A percentile compares a stretch with the other conserved stretches of the same genome.
Evolutionary conservation across 78 protist genomes (phyloP).

Genomic region (Dictyostelium brefeldianum): DNA sequence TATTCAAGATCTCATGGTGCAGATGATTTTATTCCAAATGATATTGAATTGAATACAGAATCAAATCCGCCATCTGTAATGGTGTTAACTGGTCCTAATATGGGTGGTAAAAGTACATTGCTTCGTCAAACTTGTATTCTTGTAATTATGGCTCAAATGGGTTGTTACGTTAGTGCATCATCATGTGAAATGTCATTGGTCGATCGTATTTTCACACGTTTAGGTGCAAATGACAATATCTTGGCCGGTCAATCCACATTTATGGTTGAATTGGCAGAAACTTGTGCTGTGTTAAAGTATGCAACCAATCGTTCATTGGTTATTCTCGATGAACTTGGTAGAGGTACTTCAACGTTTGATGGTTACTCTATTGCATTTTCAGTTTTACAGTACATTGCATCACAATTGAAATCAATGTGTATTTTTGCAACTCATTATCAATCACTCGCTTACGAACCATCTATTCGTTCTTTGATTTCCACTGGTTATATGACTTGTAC

Average conservation of each 20-base stretch:
- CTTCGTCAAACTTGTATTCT: constrained; percentile 92
- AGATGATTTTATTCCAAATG: constrained; percentile 86
- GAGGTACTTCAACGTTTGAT: constrained; percentile 97
- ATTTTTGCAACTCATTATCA: constrained; percentile 99
- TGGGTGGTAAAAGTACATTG: constrained; percentile 96
- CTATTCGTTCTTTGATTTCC: constrained; percentile 14
- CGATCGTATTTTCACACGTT: constrained; percentile 98
- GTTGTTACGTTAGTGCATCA: constrained; percentile 96
- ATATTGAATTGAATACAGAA: constrained; percentile 23
- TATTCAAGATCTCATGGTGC: constrained; percentile 23
- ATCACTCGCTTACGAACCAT: constrained; percentile 90
- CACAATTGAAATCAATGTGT: constrained; percentile 81
- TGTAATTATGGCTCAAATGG: constrained; percentile 97
- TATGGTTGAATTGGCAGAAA: constrained; percentile 97
- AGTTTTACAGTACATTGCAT: constrained; percentile 78
- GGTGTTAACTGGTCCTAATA: constrained; percentile 98
- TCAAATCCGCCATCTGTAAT: constrained; percentile 36
- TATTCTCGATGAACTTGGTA: constrained; percentile 98
- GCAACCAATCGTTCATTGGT: constrained; percentile 96
- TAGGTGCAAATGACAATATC: constrained; percentile 95
- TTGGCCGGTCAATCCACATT: constrained; percentile 97
- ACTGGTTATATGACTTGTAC: constrained; percentile 89
- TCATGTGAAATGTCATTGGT: constrained; percentile 88
- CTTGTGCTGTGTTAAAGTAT: constrained; percentile 85
- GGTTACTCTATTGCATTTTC: constrained; percentile 95